Conservation (phyloP, 345 rosid species). For the Lumnitzera littorea region DNA sequence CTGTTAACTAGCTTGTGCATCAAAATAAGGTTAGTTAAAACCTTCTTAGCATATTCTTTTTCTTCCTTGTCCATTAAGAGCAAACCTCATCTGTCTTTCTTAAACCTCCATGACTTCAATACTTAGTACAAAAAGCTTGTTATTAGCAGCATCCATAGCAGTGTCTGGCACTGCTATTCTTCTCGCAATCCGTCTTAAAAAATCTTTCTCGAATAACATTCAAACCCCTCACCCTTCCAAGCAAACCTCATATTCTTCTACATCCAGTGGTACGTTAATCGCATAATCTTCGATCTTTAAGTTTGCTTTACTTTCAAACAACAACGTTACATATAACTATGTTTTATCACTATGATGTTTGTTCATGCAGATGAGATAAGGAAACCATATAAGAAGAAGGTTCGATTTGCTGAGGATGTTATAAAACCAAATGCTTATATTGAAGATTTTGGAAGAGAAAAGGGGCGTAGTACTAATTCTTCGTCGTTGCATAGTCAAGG, state of each 20-base stretch:
- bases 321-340: background rate
- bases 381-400: slow-evolving; percentile 24
- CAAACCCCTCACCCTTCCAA: background rate
- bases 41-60: no score
- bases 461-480: background rate
- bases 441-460: slow-evolving; percentile 17
- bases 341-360: background rate
- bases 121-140: slow-evolving; percentile 16
- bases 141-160: slow-evolving; percentile 33
- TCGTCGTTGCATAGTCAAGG: background rate
- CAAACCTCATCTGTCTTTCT: no score
- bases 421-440: slow-evolving; percentile 21
- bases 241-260: slow-evolving; percentile 13
- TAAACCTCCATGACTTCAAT: slow-evolving; percentile 15
- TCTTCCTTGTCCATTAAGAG: no score
- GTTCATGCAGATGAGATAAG: slow-evolving; percentile 17
- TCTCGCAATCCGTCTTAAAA: slow-evolving; percentile 31
- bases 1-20: no score
- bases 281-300: background rate
- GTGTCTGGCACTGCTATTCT: slow-evolving; percentile 32
- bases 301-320: background rate
- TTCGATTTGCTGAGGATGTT: slow-evolving; percentile 41
- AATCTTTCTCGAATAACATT: slow-evolving; percentile 10
- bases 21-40: no score
- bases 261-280: slow-evolving; percentile 19